A percentile compares a stretch with the other conserved stretches of the same genome.
These are phyloP conservation scores for Dactylonectria estremocensis DNA, from an alignment of 2,329 filamentous ascomycete species.

Conservation along the genomic window DNA sequence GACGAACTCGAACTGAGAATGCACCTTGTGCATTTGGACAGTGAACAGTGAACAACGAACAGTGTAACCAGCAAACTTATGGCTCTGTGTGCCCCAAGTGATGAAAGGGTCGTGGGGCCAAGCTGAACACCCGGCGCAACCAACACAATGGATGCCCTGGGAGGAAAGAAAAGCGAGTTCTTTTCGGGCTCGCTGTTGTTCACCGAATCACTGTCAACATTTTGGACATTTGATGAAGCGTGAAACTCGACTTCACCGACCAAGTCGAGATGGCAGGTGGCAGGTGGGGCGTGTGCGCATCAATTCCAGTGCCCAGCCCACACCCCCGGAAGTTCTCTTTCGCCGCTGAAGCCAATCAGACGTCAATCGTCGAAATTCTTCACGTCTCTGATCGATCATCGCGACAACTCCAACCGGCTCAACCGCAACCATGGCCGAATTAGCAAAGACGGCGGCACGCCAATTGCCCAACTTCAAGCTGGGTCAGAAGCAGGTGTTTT, in stretches of 20 bases:
- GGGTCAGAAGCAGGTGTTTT: constrained; percentile 69
- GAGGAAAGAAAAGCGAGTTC: neutral
- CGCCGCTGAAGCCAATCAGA: constrained; percentile 49
- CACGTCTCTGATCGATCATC: constrained; percentile 44
- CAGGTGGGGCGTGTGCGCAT: constrained; percentile 37
- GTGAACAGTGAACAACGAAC: too few species aligned
- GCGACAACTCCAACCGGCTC: constrained; percentile 43
- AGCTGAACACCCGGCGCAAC: too few species aligned
- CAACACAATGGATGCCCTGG: neutral
- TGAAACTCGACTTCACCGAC: neutral
- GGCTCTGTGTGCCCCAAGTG: neutral
- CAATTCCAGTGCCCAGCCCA: constrained; percentile 14
- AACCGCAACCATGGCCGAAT: constrained; percentile 57
- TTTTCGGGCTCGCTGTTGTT: neutral
- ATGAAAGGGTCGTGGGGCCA: neutral
- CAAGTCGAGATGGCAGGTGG: neutral
- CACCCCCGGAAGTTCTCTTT: constrained; percentile 49
- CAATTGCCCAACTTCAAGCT: constrained; percentile 62
- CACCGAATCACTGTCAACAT: neutral
- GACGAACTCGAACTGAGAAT: neutral
- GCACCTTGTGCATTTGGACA: constrained; percentile 1
- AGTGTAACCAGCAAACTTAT: neutral
- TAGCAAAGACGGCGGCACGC: constrained; percentile 56
- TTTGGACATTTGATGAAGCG: neutral
- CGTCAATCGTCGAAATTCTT: constrained; percentile 49